Conservation (phyloP, 1,284 basidiomycete genomes). For the Ceratobasidium sp. region DNA sequence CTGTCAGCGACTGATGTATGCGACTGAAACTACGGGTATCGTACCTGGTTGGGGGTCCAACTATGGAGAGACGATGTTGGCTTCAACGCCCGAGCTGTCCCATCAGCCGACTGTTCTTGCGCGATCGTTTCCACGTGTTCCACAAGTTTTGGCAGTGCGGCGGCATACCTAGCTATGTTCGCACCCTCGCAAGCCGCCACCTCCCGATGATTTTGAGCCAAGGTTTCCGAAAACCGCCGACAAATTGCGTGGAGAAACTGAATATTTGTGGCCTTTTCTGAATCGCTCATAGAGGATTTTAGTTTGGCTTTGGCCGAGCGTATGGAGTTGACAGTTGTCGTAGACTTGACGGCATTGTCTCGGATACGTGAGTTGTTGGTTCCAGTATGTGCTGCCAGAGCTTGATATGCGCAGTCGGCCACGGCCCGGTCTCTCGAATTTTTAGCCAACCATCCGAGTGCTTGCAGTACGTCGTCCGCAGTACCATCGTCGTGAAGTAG, state of each 20-base stretch:
- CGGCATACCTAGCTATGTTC: slow-evolving; percentile 18
- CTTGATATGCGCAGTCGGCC: slow-evolving; percentile 14
- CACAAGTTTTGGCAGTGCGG: neutral
- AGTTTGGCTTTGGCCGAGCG: neutral
- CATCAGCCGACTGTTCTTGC: too few relatives aligned
- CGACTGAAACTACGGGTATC: too few relatives aligned
- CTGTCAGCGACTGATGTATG: neutral
- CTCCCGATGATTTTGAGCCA: slow-evolving; percentile 6
- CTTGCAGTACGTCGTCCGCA: neutral
- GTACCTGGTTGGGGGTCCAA: neutral
- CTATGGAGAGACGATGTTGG: neutral
- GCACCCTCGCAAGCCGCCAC: slow-evolving; percentile 6
- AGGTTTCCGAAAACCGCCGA: neutral
- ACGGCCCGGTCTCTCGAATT: slow-evolving; percentile 6
- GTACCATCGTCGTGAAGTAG: neutral
- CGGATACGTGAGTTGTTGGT: neutral
- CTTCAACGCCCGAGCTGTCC: neutral
- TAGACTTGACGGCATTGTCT: too few relatives aligned
- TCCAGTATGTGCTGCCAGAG: neutral
- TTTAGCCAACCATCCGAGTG: neutral
- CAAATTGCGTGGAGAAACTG: neutral
- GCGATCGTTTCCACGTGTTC: neutral
- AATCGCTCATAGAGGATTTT: neutral
- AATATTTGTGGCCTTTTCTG: neutral
- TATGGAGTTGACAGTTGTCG: neutral